Conservation (phyloP, 148 eudicot species). For the Rheum nobile region DNA sequence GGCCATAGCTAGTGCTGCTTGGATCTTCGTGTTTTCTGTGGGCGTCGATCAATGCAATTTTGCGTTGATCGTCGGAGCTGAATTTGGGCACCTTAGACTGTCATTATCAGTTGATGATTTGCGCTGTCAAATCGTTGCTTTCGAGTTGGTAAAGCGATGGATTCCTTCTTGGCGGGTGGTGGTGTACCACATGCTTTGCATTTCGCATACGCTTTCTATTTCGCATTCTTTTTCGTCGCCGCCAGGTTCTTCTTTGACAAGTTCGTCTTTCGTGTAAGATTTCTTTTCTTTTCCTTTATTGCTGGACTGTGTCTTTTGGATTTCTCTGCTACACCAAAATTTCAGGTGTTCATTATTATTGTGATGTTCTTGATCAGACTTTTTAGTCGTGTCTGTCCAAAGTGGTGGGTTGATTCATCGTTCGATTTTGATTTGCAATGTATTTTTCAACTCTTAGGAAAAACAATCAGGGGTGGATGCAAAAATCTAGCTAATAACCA, state of each 20-base stretch:
- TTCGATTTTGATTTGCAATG: neutral
- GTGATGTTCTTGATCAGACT: neutral
- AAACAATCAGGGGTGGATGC: neutral
- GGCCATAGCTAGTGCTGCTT: neutral
- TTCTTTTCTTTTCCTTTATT: neutral
- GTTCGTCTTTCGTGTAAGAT: slow-evolving; percentile 67
- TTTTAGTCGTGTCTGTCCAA: neutral
- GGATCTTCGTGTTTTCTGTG: neutral
- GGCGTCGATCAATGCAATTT: neutral
- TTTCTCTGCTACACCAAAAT: neutral
- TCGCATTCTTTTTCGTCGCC: slow-evolving; percentile 45
- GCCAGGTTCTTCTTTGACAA: slow-evolving; percentile 70
- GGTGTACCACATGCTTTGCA: slow-evolving; percentile 40
- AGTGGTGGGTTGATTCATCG: neutral
- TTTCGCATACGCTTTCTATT: slow-evolving; percentile 37
- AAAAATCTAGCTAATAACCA: neutral
- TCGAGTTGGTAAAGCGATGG: slow-evolving; percentile 28
- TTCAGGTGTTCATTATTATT: neutral
- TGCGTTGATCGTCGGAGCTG: slow-evolving; percentile 2
- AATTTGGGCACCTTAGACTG: neutral
- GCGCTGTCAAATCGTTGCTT: neutral
- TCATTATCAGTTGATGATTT: slow-evolving; percentile 4
- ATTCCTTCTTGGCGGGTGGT: slow-evolving; percentile 28
- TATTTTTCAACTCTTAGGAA: neutral
- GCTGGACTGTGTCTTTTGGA: neutral